phyloP scores from a whole-genome alignment of 305 asterid genomes.

The Fraxinus platypoda region DNA sequence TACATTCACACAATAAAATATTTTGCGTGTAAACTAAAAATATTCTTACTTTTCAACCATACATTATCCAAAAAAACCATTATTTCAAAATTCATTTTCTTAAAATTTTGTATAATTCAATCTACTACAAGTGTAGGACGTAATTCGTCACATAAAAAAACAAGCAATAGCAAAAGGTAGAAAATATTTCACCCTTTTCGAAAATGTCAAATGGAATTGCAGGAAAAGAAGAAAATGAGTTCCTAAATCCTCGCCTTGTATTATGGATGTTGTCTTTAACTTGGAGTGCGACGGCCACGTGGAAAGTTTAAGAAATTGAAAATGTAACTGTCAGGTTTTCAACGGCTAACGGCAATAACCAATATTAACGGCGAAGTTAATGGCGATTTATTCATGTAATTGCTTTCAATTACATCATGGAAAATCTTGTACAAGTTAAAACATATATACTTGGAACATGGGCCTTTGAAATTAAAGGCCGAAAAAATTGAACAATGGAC shows the following conservation, averaged over 20 bases:
- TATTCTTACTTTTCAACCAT: too few relatives aligned
- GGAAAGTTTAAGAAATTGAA: conserved; percentile 30
- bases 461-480: background rate
- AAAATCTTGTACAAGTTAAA: background rate
- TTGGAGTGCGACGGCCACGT: conserved; percentile 44
- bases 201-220: background rate
- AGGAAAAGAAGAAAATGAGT: conserved; percentile 6
- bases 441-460: background rate
- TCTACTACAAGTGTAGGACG: background rate
- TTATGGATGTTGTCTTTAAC: conserved; percentile 23
- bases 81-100: background rate
- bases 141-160: too few relatives aligned
- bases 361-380: conserved; percentile 47
- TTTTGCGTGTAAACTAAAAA: too few relatives aligned
- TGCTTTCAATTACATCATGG: background rate
- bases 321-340: conserved; percentile 37
- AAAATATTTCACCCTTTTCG: background rate
- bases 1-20: too few relatives aligned
- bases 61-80: too few relatives aligned
- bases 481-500: background rate
- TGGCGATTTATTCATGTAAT: conserved; percentile 18
- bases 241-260: conserved; percentile 39
- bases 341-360: conserved; percentile 58
- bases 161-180: background rate
- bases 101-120: background rate